Conservation (phyloP, 331 rosid species). For the Saraca asoca region DNA sequence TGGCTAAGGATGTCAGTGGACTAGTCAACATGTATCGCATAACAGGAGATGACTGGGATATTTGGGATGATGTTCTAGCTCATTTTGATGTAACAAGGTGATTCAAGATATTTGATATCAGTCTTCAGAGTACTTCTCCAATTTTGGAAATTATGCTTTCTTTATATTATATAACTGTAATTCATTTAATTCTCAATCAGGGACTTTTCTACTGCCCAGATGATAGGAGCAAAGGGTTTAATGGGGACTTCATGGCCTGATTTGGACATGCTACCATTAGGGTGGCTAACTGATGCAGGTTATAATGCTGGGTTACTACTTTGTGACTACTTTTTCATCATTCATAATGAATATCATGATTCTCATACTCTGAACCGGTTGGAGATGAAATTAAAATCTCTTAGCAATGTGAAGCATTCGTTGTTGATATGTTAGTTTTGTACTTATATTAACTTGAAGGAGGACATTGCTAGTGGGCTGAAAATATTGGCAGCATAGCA, state of each 20-base stretch:
- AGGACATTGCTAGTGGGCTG: conserved; percentile 1
- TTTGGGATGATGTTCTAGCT: conserved; percentile 63
- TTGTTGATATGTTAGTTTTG: conserved; percentile 4
- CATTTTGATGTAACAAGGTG: conserved; percentile 91
- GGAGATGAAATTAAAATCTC: conserved; percentile 11
- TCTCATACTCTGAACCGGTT: conserved; percentile 16
- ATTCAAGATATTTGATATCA: conserved; percentile 17
- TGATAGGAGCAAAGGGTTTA: conserved; percentile 77
- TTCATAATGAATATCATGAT: conserved; percentile 24
- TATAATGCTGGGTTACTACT: conserved; percentile 24
- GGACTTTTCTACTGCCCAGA: conserved; percentile 67
- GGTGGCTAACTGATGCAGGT: conserved; percentile 90
- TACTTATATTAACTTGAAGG: background rate
- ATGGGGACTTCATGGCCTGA: conserved; percentile 95
- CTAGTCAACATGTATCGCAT: conserved; percentile 84
- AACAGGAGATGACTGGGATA: conserved; percentile 98
- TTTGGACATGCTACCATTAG: conserved; percentile 94
- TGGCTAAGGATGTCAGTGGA: conserved; percentile 72
- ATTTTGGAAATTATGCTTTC: conserved; percentile 13
- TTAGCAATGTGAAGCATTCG: conserved; percentile 13
- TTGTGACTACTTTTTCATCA: conserved; percentile 25
- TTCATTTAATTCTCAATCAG: conserved; percentile 46
- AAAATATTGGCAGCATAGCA: background rate
- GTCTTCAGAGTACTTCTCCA: conserved; percentile 1
- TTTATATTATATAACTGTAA: conserved; percentile 20